Percentiles rank a stretch among this genome's conserved stretches.
Conservation (phyloP, 495 filamentous ascomycete species). For the Friedmanniomyces simplex region DNA sequence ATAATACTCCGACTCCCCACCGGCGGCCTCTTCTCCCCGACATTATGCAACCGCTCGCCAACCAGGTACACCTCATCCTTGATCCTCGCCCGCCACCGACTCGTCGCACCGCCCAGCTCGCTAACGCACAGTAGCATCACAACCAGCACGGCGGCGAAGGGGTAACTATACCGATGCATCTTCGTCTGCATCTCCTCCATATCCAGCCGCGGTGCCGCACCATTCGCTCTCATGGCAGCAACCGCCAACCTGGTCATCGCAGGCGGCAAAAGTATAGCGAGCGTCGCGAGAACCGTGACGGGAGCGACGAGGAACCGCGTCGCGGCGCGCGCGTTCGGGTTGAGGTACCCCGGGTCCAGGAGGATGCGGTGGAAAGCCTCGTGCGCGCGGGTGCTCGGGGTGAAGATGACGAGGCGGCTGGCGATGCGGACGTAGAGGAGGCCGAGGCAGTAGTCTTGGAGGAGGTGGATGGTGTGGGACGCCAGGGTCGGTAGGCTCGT, state of each 20-base stretch:
- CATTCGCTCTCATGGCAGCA: slow-evolving; percentile 6
- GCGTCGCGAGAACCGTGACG: slow-evolving; percentile 43
- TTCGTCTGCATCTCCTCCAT: slow-evolving; percentile 8
- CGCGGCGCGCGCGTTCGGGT: slow-evolving; percentile 66
- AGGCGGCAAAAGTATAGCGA: slow-evolving; percentile 52
- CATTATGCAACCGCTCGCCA: slow-evolving; percentile 88
- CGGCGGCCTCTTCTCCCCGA: slow-evolving; percentile 48
- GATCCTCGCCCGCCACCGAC: slow-evolving; percentile 71
- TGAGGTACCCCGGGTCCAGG: slow-evolving; percentile 65
- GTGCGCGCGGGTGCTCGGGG: slow-evolving; percentile 55
- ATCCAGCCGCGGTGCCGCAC: not conserved
- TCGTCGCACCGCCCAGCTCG: slow-evolving; percentile 39
- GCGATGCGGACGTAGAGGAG: slow-evolving; percentile 84
- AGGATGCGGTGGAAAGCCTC: slow-evolving; percentile 60
- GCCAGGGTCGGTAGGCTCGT: slow-evolving; percentile 22
- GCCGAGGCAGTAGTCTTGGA: slow-evolving; percentile 90
- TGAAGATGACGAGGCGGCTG: slow-evolving; percentile 56
- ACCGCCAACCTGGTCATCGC: slow-evolving; percentile 39
- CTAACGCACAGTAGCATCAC: slow-evolving; percentile 35
- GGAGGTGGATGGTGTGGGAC: slow-evolving; percentile 69
- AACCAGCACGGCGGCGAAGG: slow-evolving; percentile 38
- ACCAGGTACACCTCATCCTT: slow-evolving; percentile 93
- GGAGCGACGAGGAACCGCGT: slow-evolving; percentile 79
- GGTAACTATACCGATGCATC: slow-evolving; percentile 27
- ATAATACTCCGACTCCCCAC: slow-evolving; percentile 10